A percentile compares a stretch with the other conserved stretches of the same genome.
phyloP scores from a whole-genome alignment of 148 eudicot species.

The Amaranthus cruentus region DNA sequence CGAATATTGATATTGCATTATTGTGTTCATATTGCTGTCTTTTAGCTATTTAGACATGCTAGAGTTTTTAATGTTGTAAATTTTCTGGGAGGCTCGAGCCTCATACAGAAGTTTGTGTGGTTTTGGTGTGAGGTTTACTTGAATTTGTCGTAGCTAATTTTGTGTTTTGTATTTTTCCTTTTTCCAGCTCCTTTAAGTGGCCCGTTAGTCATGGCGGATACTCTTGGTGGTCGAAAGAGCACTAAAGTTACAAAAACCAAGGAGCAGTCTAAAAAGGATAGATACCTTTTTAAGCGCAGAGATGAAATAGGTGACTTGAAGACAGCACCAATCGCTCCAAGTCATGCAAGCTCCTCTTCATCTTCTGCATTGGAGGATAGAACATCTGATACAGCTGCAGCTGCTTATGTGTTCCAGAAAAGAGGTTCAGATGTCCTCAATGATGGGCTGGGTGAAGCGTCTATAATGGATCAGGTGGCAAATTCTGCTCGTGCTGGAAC shows the following conservation, averaged over 20 bases:
- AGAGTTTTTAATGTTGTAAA: not conserved
- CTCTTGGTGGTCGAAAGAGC: constrained; percentile 55
- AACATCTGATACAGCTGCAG: constrained; percentile 31
- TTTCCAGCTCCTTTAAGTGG: constrained; percentile 83
- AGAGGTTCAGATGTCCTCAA: constrained; percentile 30
- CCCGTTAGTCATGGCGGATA: constrained; percentile 63
- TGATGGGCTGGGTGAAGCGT: constrained; percentile 4
- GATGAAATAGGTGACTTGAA: constrained; percentile 42
- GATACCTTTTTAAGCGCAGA: constrained; percentile 71
- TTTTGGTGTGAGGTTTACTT: constrained; percentile 3
- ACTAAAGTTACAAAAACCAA: constrained; percentile 46
- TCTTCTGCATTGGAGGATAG: constrained; percentile 38
- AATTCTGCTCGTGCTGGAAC: constrained; percentile 15
- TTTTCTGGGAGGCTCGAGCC: not conserved
- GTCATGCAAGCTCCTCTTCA: constrained; percentile 28
- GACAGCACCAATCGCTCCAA: constrained; percentile 23
- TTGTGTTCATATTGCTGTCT: not conserved
- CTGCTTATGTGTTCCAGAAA: constrained; percentile 46
- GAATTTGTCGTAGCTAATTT: constrained; percentile 15
- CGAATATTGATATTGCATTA: not conserved
- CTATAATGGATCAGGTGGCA: constrained; percentile 21
- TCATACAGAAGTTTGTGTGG: not conserved
- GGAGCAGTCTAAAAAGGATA: constrained; percentile 56
- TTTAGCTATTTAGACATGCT: not conserved
- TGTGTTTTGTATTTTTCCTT: constrained; percentile 15